Evolutionary conservation across 2,329 filamentous ascomycete species (phyloP).

Genomic region (Diaporthe citrichinensis): DNA sequence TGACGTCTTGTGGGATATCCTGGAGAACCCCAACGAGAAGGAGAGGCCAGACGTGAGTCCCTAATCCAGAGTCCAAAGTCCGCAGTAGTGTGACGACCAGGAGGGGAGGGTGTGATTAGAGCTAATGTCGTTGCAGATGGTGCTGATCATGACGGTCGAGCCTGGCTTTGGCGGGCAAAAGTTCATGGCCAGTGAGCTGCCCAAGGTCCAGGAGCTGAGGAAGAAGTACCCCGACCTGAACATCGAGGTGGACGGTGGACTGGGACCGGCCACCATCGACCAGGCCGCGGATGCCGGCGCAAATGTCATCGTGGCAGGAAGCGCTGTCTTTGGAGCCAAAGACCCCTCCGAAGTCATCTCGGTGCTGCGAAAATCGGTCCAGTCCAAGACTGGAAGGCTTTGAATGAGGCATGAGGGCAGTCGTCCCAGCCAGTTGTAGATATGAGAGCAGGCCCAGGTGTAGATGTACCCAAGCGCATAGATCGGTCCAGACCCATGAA

Average conservation of each 20-base stretch:
- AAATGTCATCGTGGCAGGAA: constrained; percentile 98
- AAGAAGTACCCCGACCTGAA: constrained; percentile 90
- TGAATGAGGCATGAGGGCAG: constrained; percentile 42
- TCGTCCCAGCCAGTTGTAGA: neutral
- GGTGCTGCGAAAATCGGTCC: constrained; percentile 84
- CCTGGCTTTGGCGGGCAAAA: constrained; percentile 98
- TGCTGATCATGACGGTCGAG: constrained; percentile 97
- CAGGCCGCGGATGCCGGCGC: constrained; percentile 95
- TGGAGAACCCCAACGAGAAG: constrained; percentile 78
- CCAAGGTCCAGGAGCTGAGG: constrained; percentile 90
- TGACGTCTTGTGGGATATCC: constrained; percentile 91
- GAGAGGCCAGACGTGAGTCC: constrained; percentile 89
- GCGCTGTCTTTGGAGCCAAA: constrained; percentile 93
- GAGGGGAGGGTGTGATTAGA: neutral
- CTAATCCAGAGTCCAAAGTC: neutral
- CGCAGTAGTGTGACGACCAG: neutral
- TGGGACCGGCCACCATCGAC: constrained; percentile 91
- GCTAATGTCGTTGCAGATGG: constrained; percentile 77
- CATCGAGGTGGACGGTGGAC: constrained; percentile 94
- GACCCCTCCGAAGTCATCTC: constrained; percentile 90
- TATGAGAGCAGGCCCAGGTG: neutral
- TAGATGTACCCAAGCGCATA: neutral
- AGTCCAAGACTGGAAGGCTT: constrained; percentile 66
- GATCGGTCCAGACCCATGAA: neutral
- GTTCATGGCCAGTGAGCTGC: constrained; percentile 96